Base-by-base conservation (phyloP, 305 asterid genomes). In the Fraxinus dipetala region DNA sequence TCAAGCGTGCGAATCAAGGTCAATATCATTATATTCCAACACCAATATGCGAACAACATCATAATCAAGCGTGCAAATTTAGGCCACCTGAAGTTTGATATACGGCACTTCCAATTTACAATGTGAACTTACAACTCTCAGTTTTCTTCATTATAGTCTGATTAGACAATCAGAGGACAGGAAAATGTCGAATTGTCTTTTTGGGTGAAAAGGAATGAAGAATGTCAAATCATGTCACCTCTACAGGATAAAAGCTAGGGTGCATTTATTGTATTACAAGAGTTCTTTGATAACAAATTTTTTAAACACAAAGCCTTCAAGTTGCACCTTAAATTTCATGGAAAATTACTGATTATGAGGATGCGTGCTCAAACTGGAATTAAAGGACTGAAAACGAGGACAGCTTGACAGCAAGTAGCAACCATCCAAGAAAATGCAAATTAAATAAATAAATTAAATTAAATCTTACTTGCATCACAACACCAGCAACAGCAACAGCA, bases 401-500 rank as follows among this genome's bases (percentile, higher is more conserved):
- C 6, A 67, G 67, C 82, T 36, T 28, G 36, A 43, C 8, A 4
- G 40, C 75, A 69, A 69, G 75, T 69, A 78, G 36, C 34, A 84
- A 72, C 32, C 82, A 76, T 59, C 30, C 56, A 77, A 63, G 78
- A 77, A 75, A 72, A 61, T 30, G 48, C 24, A 76, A 77, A 83
- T 26, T 14, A 69, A 69, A 45, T 6, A 70, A 76, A 51, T 16
- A 4, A 56, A 54, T 5, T 72, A 70, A 36, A 67, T 72, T 75
- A 70, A 36, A 67, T 67, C 63, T 56, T 76, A 93, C 99, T 96
- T 93, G 99, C 98, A 94, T 96, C 84, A 96, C 98, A 48, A 96
- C 99, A 73, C 99, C 99, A 83, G 99, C 98, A 84, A 96, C 99
- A 86, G 97, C 99, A 81, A 94, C 98, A 83, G 98, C 99, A 86